phyloP scores from a whole-genome alignment of 148 eudicot genomes.

The Oxyria digyna region DNA sequence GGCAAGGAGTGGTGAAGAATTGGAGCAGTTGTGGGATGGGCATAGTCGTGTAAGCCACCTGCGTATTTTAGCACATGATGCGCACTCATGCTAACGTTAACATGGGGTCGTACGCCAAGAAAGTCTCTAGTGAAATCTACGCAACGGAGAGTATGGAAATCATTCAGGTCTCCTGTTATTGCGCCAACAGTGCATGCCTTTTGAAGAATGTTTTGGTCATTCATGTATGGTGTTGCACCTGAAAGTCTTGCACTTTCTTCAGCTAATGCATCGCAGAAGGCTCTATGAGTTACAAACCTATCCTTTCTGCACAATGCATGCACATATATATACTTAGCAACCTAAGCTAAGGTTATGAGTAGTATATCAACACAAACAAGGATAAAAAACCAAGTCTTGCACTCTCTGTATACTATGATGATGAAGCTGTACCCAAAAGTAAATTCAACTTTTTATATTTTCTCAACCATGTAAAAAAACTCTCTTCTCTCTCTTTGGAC shows the following conservation, averaged over 20 bases:
- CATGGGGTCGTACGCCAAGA: slow-evolving; percentile 32
- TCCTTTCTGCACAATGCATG: slow-evolving; percentile 74
- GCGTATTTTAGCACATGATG: slow-evolving; percentile 1
- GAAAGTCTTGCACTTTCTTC: slow-evolving; percentile 62
- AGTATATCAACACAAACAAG: no score
- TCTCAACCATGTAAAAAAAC: no score
- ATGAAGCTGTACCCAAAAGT: no score
- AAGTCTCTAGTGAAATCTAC: slow-evolving; percentile 75
- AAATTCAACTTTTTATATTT: no score
- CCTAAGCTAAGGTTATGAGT: no score
- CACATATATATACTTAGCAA: slow-evolving; percentile 6
- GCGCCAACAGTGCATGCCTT: slow-evolving; percentile 55
- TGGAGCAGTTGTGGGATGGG: no score
- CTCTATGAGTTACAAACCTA: slow-evolving; percentile 75
- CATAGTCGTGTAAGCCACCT: not conserved
- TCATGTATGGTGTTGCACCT: no score
- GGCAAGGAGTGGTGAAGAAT: no score
- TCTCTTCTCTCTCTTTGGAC: no score
- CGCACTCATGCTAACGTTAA: slow-evolving; percentile 6
- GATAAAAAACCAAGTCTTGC: no score
- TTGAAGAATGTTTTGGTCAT: no score
- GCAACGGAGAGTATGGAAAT: no score
- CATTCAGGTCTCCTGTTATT: slow-evolving; percentile 25
- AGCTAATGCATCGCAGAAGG: slow-evolving; percentile 80
- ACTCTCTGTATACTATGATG: slow-evolving; percentile 7